Evolutionary conservation across 306 rosid species (phyloP).

Genomic region (Castanospermum australe): DNA sequence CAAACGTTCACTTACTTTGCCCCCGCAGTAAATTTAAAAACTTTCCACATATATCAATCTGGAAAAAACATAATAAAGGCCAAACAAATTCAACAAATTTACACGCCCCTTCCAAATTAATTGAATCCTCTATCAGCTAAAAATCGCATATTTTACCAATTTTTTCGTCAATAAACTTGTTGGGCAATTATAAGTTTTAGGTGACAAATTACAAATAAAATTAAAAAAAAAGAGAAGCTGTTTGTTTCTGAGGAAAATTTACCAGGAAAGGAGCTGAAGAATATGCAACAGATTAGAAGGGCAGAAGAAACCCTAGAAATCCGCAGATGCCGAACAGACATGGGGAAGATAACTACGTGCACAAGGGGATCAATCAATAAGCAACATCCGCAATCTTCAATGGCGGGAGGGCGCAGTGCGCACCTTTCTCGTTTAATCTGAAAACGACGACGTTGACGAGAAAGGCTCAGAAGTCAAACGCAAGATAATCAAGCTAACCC

Average conservation of each 20-base stretch:
- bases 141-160: neutral
- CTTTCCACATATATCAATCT: neutral
- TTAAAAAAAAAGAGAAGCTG: neutral
- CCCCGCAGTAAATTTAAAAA: neutral
- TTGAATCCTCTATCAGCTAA: neutral
- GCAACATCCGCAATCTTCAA: neutral
- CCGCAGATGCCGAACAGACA: constrained; percentile 41
- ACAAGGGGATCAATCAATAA: neutral
- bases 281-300: constrained; percentile 31
- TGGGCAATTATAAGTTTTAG: too few species aligned
- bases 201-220: neutral
- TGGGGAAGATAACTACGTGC: constrained; percentile 26
- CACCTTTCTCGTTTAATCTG: neutral
- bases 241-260: neutral
- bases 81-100: neutral
- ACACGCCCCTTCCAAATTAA: neutral
- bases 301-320: constrained; percentile 29
- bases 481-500: neutral
- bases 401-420: constrained; percentile 19
- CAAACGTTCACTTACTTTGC: neutral
- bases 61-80: neutral
- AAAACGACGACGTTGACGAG: constrained; percentile 13
- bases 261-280: constrained; percentile 61
- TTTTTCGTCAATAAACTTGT: neutral
- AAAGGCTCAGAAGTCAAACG: neutral